Base-by-base conservation (phyloP, 2,329 filamentous ascomycete genomes). In the Aspergillus texensis region DNA sequence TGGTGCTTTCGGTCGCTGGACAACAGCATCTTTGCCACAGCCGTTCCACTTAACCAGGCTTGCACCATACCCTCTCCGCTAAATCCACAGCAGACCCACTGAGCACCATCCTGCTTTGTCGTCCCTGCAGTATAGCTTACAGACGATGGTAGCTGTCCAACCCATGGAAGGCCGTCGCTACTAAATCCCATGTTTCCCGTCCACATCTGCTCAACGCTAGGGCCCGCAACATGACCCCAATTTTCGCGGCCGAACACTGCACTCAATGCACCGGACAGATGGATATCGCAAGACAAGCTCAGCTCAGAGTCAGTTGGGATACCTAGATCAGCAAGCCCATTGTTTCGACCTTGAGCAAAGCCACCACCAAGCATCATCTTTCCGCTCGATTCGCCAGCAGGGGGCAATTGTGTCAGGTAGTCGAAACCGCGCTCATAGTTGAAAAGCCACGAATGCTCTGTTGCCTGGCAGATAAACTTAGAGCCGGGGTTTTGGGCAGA, bases 351-450 rank as follows among this genome's bases (percentile, higher is more conserved):
- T 26, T 80, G 78, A 6, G 78, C 75, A 60, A 86, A 82, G 0
- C 83, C 86, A 0, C 86, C 86, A 1, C 86, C 85, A 2, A 85
- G 71, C 81, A 88, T 84, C 63, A 88, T 72, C 61, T 86, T 82
- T 8, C 1, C 82, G 78, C 0, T 56, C 2, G 61, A 46, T 24
- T 32, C 54, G 9, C 30, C 41, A 8, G 39, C 63, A 32, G 32
- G 71, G 71, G 1, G 83, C 76, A 57, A 74, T 66, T 86, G 83
- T 0, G 83, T 85, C 11, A 84, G 74, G 65, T 87, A 86, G 67
- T 88, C 85, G 54, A 82, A 85, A 0, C 82, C 81, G 0, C 74
- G 67, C 4, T 71, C 74, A 62, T 84, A 84, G 1, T 83, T 74
- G 10, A 87, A 74, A 1, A 81, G 80, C 85, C 85, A 88, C 0